Evolutionary conservation across 176 grass and related monocot species (phyloP).

Genomic region (Musa troglodytarum): DNA sequence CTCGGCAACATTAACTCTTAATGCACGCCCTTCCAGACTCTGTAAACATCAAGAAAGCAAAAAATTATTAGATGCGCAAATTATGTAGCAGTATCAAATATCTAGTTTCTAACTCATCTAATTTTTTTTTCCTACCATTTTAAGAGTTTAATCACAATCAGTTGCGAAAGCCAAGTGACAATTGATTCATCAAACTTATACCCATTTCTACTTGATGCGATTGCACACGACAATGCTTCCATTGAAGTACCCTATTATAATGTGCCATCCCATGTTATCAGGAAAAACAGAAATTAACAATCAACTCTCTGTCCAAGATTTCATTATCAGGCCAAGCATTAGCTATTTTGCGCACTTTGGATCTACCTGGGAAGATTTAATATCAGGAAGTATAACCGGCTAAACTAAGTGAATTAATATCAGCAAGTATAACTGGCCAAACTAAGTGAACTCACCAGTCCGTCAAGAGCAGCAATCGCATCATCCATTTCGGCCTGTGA

Average conservation of each 20-base stretch:
- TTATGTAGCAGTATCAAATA: neutral
- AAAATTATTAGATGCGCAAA: neutral
- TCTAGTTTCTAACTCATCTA: neutral
- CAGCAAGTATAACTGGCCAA: neutral
- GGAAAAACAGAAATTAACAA: too few species aligned
- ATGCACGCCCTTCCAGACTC: neutral
- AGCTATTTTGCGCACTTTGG: too few species aligned
- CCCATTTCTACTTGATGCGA: too few species aligned
- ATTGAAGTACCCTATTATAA: too few species aligned
- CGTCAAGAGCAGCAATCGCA: conserved; percentile 19
- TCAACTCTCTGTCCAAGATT: too few species aligned
- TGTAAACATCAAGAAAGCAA: neutral
- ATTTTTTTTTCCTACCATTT: too few species aligned
- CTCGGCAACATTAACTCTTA: neutral
- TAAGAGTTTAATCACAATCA: too few species aligned
- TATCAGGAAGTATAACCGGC: neutral
- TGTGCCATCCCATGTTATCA: too few species aligned
- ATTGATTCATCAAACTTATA: too few species aligned
- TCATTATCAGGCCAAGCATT: too few species aligned
- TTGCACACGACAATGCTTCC: too few species aligned
- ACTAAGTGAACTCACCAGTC: neutral
- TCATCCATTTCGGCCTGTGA: conserved; percentile 10
- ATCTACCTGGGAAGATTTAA: neutral
- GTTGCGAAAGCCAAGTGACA: too few species aligned
- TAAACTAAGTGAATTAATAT: neutral